phyloP scores from a whole-genome alignment of 257 asterid species.

The Cruciata laevipes region DNA sequence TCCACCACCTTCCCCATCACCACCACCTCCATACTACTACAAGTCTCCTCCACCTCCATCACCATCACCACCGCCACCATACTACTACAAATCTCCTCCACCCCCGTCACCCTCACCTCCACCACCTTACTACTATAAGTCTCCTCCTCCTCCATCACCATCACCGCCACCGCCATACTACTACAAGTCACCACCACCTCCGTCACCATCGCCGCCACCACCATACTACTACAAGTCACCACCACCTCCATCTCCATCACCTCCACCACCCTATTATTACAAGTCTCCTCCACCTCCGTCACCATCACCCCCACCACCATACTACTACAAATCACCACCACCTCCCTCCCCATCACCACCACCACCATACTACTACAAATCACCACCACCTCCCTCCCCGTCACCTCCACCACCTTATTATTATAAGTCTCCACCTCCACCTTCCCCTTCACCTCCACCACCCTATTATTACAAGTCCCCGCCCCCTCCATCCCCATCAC shows the following conservation, averaged over 20 bases:
- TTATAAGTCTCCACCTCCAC: neutral
- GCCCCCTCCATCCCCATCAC: neutral
- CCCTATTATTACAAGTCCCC: conserved; percentile 23
- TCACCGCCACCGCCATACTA: conserved; percentile 21
- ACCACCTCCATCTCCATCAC: conserved; percentile 26
- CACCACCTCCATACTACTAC: conserved; percentile 15
- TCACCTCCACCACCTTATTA: conserved; percentile 29
- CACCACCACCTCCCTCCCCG: conserved; percentile 21
- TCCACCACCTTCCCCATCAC: conserved; percentile 16
- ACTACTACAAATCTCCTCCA: conserved; percentile 31
- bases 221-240: conserved; percentile 46
- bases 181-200: conserved; percentile 20
- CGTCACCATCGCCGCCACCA: conserved; percentile 41
- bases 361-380: conserved; percentile 17
- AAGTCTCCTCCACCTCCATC: conserved; percentile 18
- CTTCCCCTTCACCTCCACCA: neutral
- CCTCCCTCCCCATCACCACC: conserved; percentile 37
- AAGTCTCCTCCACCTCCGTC: conserved; percentile 30
- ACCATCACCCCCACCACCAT: conserved; percentile 18
- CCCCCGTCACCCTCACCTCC: conserved; percentile 46
- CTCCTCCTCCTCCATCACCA: conserved; percentile 40
- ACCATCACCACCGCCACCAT: conserved; percentile 1
- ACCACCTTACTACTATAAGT: conserved; percentile 32
- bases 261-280: conserved; percentile 11
- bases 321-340: conserved; percentile 19